Evolutionary conservation across 257 asterid species (phyloP).

Genomic region (Galeopsis tetrahit): DNA sequence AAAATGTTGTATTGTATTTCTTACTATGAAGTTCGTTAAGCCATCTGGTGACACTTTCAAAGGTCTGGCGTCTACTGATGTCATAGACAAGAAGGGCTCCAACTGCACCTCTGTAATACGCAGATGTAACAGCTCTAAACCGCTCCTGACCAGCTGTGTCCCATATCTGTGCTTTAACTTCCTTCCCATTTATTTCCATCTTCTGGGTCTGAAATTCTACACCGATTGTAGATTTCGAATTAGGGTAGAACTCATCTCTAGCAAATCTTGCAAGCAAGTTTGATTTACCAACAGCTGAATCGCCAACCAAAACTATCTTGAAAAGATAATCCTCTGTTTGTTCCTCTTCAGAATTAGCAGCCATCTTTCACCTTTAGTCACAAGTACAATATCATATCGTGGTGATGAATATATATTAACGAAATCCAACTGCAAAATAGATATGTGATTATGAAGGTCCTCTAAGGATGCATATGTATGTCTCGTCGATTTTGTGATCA

Average conservation of each 20-base stretch:
- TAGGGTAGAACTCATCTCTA: conserved; percentile 86
- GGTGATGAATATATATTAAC: conserved; percentile 24
- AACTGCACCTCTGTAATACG: conserved; percentile 96
- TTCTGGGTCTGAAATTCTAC: conserved; percentile 98
- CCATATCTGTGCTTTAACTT: conserved; percentile 97
- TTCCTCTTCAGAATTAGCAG: conserved; percentile 55
- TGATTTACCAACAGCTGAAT: conserved; percentile 97
- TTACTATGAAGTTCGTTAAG: conserved; percentile 96
- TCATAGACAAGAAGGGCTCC: conserved; percentile 97
- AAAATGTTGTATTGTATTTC: conserved; percentile 31
- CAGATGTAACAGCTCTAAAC: conserved; percentile 96
- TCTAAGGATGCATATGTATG: conserved; percentile 17
- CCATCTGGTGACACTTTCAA: conserved; percentile 85
- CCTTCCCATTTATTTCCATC: conserved; percentile 81
- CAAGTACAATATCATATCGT: conserved; percentile 49
- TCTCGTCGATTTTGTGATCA: conserved; percentile 21
- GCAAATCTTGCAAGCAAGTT: conserved; percentile 96
- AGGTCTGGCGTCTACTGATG: conserved; percentile 88
- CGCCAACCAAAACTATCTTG: conserved; percentile 79
- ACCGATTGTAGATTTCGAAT: conserved; percentile 93
- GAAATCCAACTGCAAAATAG: conserved; percentile 19
- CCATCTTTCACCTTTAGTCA: conserved; percentile 58
- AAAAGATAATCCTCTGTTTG: conserved; percentile 85
- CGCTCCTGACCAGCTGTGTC: conserved; percentile 99
- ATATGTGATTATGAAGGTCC: conserved; percentile 23